Conservation (phyloP, 257 asterid genomes). For the Haberlea rhodopensis region DNA sequence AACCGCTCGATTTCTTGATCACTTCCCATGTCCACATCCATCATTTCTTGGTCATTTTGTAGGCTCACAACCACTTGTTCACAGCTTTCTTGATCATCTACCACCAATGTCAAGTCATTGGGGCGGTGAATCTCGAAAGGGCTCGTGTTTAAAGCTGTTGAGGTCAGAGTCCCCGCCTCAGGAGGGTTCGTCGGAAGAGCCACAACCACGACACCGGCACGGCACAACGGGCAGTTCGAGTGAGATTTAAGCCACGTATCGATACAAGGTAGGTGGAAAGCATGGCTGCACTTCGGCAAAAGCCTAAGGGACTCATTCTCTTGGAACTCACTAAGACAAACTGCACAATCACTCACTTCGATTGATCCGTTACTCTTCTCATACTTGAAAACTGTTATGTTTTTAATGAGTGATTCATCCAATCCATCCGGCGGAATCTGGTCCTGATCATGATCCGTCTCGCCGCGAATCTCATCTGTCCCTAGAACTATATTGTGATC, state of each 20-base stretch:
- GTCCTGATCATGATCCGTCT: constrained; percentile 32
- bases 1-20: constrained; percentile 23
- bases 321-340: constrained; percentile 64
- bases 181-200: constrained; percentile 20
- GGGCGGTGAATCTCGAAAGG: constrained; percentile 33
- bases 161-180: constrained; percentile 19
- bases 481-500: constrained; percentile 10
- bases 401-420: constrained; percentile 53
- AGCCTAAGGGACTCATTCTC: constrained; percentile 69
- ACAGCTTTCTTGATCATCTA: constrained; percentile 34
- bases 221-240: constrained; percentile 76
- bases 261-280: constrained; percentile 78
- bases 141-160: constrained; percentile 16
- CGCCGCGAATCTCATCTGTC: constrained; percentile 23
- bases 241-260: constrained; percentile 83
- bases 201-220: constrained; percentile 39
- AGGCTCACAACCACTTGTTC: constrained; percentile 21
- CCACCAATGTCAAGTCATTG: constrained; percentile 42
- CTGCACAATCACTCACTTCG: constrained; percentile 73
- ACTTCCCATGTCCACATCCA: background rate
- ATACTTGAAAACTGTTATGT: constrained; percentile 56
- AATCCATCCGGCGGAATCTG: constrained; percentile 43
- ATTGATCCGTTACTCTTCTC: constrained; percentile 45
- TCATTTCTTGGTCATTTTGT: constrained; percentile 14
- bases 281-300: constrained; percentile 81